These are phyloP conservation scores for Yarrowia yakushimensis DNA, from an alignment of 805 yeast species.

Conservation along the genomic window DNA sequence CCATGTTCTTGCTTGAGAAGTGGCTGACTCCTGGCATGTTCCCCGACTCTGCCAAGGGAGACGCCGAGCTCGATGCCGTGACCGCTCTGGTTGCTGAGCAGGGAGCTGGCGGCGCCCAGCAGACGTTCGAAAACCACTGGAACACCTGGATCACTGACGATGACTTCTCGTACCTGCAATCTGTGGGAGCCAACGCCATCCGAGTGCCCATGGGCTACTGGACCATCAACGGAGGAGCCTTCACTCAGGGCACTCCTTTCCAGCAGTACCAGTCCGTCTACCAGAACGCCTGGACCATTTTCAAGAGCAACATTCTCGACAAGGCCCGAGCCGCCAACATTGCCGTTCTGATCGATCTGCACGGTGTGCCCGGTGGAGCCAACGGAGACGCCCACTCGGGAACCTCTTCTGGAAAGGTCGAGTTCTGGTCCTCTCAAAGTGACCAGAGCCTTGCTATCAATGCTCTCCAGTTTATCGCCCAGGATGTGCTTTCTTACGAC, in stretches of 20 bases:
- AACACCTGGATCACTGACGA: conserved; percentile 52
- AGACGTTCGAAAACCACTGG: conserved; percentile 62
- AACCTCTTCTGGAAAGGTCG: conserved; percentile 53
- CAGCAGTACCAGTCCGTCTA: conserved; percentile 55
- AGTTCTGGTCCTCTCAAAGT: conserved; percentile 53
- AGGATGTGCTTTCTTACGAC: conserved; percentile 53
- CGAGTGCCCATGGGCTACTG: conserved; percentile 92
- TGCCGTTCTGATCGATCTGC: conserved; percentile 77
- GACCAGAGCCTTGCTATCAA: conserved; percentile 46
- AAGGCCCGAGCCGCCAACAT: conserved; percentile 62
- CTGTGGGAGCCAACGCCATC: conserved; percentile 69
- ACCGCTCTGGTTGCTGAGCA: conserved; percentile 45
- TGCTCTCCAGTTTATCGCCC: conserved; percentile 56
- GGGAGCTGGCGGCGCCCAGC: conserved; percentile 54
- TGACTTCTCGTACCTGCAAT: conserved; percentile 76
- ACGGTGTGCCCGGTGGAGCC: conserved; percentile 91
- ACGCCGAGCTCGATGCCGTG: conserved; percentile 73
- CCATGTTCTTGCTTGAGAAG: conserved; percentile 72
- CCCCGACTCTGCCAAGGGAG: conserved; percentile 49
- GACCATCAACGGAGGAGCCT: conserved; percentile 67
- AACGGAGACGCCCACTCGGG: conserved; percentile 86
- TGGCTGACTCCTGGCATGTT: conserved; percentile 52
- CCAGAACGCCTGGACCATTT: conserved; percentile 56
- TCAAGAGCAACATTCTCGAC: conserved; percentile 50
- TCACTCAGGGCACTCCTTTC: conserved; percentile 60